phyloP scores from a whole-genome alignment of 306 rosid species.

The Ceratonia siliqua region DNA sequence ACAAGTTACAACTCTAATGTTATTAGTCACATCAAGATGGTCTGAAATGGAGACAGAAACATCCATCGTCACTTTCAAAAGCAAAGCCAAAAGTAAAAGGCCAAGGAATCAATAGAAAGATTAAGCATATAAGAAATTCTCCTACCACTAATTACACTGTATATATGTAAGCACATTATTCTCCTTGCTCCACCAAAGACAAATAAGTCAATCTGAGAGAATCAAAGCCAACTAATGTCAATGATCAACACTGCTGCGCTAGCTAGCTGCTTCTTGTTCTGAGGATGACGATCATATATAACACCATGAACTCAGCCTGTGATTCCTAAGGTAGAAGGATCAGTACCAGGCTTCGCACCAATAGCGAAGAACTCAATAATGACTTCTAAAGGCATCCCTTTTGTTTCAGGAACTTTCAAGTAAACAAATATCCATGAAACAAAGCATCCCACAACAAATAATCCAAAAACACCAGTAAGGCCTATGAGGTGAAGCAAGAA shows the following conservation, averaged over 20 bases:
- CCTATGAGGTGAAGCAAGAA: conserved; percentile 53
- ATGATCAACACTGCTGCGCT: background rate
- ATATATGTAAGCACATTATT: too few species aligned
- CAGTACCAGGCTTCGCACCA: conserved; percentile 43
- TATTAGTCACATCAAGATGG: too few species aligned
- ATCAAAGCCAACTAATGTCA: background rate
- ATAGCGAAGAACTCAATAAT: conserved; percentile 65
- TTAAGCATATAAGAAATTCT: too few species aligned
- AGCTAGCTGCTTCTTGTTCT: background rate
- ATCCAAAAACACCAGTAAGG: conserved; percentile 52
- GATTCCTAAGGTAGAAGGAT: background rate
- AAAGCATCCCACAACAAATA: conserved; percentile 54
- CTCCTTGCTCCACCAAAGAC: too few species aligned
- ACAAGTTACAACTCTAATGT: too few species aligned
- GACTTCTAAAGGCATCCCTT: conserved; percentile 82
- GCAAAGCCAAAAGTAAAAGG: too few species aligned
- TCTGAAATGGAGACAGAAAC: too few species aligned
- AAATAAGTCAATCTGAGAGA: background rate
- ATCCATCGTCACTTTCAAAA: too few species aligned
- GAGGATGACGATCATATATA: background rate
- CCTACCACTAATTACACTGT: too few species aligned
- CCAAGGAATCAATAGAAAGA: too few species aligned
- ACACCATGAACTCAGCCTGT: background rate
- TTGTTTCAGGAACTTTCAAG: conserved; percentile 74
- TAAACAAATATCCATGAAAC: conserved; percentile 59